Conservation (phyloP, 176 grass and related monocot species). For the Sorghum bicolor region Sorghum_bicolor_NCBIv3 NC_012870.2:2768501-2769000, state of each 20-base stretch:
- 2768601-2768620: background rate
- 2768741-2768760: constrained; percentile 76
- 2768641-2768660: constrained; percentile 24
- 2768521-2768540: background rate
- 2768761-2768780: constrained; percentile 94
- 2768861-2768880: constrained; percentile 45
- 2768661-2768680: background rate
- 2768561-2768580: background rate
- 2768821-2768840: constrained; percentile 72
- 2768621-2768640: background rate
- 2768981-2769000: constrained; percentile 62
- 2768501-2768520: background rate
- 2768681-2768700: constrained; percentile 30
- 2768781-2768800: constrained; percentile 85
- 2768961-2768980: constrained; percentile 80
- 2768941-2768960: constrained; percentile 85
- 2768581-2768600: background rate
- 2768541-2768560: background rate
- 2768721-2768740: constrained; percentile 84
- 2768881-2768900: constrained; percentile 34
- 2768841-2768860: constrained; percentile 54
- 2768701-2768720: constrained; percentile 83
- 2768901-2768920: constrained; percentile 49
- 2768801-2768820: constrained; percentile 88
- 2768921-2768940: constrained; percentile 66